Evolutionary conservation across 2,329 filamentous ascomycete species (phyloP).

Genomic region (Parafenestella ontariensis): DNA sequence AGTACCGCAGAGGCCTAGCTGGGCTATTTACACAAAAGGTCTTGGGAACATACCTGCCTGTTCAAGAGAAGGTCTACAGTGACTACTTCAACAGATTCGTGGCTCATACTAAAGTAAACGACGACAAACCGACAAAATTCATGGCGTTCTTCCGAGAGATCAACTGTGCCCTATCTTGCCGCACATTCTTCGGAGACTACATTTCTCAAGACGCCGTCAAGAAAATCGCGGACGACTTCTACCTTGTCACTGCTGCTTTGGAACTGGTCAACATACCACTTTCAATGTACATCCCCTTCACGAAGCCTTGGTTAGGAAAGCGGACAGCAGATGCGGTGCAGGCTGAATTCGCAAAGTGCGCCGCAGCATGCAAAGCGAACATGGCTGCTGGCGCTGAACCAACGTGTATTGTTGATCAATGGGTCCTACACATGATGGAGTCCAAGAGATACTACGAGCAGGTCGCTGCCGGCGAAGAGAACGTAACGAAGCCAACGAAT

Average conservation of each 20-base stretch:
- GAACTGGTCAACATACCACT: conserved; percentile 94
- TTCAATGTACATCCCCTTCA: conserved; percentile 84
- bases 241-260: conserved; percentile 89
- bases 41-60: conserved; percentile 83
- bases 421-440: conserved; percentile 86
- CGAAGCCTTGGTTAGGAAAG: conserved; percentile 95
- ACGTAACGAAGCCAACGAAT: conserved; percentile 79
- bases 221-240: conserved; percentile 95
- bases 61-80: conserved; percentile 89
- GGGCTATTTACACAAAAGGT: conserved; percentile 90
- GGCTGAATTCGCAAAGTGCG: conserved; percentile 84
- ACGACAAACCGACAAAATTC: conserved; percentile 78
- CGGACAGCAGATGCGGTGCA: conserved; percentile 91
- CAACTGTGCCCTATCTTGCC: conserved; percentile 90
- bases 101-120: conserved; percentile 69
- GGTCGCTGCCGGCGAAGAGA: conserved; percentile 71
- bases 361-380: conserved; percentile 87
- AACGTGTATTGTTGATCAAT: conserved; percentile 92
- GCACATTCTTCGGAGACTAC: conserved; percentile 94
- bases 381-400: conserved; percentile 86
- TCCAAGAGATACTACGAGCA: conserved; percentile 81
- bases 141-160: conserved; percentile 92
- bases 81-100: conserved; percentile 81
- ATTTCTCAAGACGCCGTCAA: conserved; percentile 86
- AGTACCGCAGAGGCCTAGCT: conserved; percentile 95